phyloP scores from a whole-genome alignment of 169 alveolate species.

The Plasmodium billcollinsi region DNA sequence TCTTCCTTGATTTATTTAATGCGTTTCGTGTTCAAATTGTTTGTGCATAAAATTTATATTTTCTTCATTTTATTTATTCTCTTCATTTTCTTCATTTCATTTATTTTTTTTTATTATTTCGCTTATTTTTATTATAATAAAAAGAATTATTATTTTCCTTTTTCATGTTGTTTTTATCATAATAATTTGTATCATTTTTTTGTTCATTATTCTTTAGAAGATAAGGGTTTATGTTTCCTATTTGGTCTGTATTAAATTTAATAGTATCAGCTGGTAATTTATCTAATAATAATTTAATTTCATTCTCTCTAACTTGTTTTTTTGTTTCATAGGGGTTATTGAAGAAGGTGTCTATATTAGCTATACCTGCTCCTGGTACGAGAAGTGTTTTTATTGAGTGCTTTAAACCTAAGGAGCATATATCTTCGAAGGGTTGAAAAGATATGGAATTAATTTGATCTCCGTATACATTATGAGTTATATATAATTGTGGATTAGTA shows the following conservation, averaged over 20 bases:
- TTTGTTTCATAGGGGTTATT: slow-evolving; percentile 87
- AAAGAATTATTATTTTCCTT: neutral
- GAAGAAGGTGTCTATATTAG: slow-evolving; percentile 93
- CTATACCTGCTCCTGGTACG: slow-evolving; percentile 96
- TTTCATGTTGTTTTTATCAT: neutral
- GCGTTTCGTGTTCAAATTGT: no score
- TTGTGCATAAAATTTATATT: no score
- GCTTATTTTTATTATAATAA: no score
- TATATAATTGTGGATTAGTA: slow-evolving; percentile 31
- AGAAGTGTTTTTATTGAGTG: slow-evolving; percentile 91
- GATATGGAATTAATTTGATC: slow-evolving; percentile 84
- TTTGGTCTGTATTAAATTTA: slow-evolving; percentile 86
- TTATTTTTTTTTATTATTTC: no score
- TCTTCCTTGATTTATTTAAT: no score
- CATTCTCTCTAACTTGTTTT: slow-evolving; percentile 90
- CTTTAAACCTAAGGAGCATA: slow-evolving; percentile 93
- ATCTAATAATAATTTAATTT: slow-evolving; percentile 92
- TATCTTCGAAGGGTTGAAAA: slow-evolving; percentile 96
- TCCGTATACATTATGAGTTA: slow-evolving; percentile 62
- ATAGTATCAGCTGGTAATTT: slow-evolving; percentile 96
- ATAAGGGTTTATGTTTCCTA: slow-evolving; percentile 89
- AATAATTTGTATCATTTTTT: neutral
- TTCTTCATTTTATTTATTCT: no score
- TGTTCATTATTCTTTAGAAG: neutral
- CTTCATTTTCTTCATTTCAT: no score